Conservation (phyloP, 139 green algal species). For the Coelastrella sp. region DNA sequence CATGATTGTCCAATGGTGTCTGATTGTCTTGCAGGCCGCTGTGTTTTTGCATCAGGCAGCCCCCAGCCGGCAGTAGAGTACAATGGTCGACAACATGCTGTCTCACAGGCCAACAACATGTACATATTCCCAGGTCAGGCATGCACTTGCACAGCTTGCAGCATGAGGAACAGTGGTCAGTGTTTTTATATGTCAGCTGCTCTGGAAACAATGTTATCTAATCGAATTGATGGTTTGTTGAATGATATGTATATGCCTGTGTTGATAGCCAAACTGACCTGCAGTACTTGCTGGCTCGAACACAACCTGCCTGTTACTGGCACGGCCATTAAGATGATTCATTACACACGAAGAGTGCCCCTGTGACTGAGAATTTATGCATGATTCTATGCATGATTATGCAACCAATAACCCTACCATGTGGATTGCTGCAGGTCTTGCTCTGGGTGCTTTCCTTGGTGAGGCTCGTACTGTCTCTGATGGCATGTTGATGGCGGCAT, state of each 20-base stretch:
- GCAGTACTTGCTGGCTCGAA: too few relatives aligned
- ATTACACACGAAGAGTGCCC: too few relatives aligned
- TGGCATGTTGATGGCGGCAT: slow-evolving; percentile 78
- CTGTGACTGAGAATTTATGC: too few relatives aligned
- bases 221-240: too few relatives aligned
- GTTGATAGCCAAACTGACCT: too few relatives aligned
- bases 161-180: too few relatives aligned
- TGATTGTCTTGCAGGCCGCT: slow-evolving; percentile 55
- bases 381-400: too few relatives aligned
- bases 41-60: slow-evolving; percentile 88
- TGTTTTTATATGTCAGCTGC: not conserved
- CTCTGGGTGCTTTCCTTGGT: slow-evolving; percentile 76
- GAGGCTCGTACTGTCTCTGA: slow-evolving; percentile 75
- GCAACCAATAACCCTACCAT: not conserved
- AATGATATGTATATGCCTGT: too few relatives aligned
- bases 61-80: slow-evolving; percentile 72
- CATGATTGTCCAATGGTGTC: not conserved
- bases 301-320: too few relatives aligned
- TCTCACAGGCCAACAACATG: slow-evolving; percentile 86
- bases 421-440: slow-evolving; percentile 52
- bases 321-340: too few relatives aligned
- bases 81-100: slow-evolving; percentile 10
- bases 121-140: slow-evolving; percentile 72
- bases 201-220: not conserved
- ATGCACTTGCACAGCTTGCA: not conserved